Evolutionary conservation across 192 early-diverging fungal genomes (phyloP), one percentile per base, ranked within the genome.

Genomic region (Coemansia sp.): DNA sequence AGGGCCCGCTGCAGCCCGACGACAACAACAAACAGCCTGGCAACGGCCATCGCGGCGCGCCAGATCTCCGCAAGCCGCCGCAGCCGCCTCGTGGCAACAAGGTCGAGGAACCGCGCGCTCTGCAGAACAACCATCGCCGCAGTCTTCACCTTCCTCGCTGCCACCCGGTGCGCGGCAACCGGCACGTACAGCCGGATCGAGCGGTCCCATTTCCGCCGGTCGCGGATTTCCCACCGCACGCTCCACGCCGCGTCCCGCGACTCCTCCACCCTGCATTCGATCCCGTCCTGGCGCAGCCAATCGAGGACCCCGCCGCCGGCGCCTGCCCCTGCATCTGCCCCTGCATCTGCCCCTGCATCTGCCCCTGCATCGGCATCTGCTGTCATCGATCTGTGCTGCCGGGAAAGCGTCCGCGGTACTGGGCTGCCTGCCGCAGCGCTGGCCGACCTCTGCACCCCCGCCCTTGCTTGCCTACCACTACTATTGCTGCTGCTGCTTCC

Each of bases 141-240:
- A 8, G 16, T 0, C 13, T 65, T 54, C 41, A 74, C 61, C 7
- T 19, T 42, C 16, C 26, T 23, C 9, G 19, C 21, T 12, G 32
- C 19, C 12, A 56, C 45, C 0, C 32, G 50, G 0, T 53, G 45
- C 12, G 45, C 48, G 16, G n/a, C 19, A 12, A 70, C 3, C 1
- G 79, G 79, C 40, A 77, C 75, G 32, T 74, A 82, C 41, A 77
- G 23, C 6, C 58, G 47, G 1, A 65, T 26, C 13, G 9, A 4
- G 2, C 26, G 4, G 54, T 82, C 79, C 79, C 79, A 82, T 21
- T 49, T 47, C 11, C 79, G 64, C 4, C 69, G 71, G 47, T 56
- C 40, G 6, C 45, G 41, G 65, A 77, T 65, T 42, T 76, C 75
- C 79, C 79, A 82, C 32, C 42, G 40, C 8, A 81, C 60, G 2